A percentile compares a stretch with the other conserved stretches of the same genome.
These are phyloP conservation scores for Paramecium bursaria DNA, from an alignment of 73 alveolate species.

Conservation along the genomic window DNA sequence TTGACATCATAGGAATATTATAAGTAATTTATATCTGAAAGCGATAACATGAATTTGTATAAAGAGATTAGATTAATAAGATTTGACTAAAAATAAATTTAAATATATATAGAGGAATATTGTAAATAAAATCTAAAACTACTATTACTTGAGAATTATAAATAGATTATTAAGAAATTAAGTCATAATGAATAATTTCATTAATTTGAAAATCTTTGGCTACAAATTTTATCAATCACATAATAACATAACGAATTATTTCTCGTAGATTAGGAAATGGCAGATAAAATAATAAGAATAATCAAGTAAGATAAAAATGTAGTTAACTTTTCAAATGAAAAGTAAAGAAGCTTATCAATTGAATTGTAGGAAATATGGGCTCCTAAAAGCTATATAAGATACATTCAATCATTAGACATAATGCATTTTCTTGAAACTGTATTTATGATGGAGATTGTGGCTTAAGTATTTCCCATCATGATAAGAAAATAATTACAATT, in stretches of 20 bases:
- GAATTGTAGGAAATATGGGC: neutral
- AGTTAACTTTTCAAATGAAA: neutral
- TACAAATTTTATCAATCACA: too few species aligned
- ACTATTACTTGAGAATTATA: neutral
- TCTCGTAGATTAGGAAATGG: neutral
- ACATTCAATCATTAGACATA: neutral
- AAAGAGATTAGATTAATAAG: conserved; percentile 25
- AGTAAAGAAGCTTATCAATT: neutral
- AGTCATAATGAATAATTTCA: too few species aligned
- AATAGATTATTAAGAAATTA: neutral
- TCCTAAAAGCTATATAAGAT: neutral
- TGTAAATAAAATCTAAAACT: too few species aligned
- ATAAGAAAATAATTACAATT: conserved; percentile 3
- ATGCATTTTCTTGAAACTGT: too few species aligned
- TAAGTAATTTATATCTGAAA: conserved; percentile 30
- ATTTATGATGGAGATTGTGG: conserved; percentile 33
- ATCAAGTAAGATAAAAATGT: neutral
- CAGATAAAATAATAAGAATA: neutral
- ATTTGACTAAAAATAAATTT: neutral
- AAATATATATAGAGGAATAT: conserved; percentile 25
- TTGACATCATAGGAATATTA: neutral
- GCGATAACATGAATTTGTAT: neutral
- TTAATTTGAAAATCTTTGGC: neutral
- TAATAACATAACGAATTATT: too few species aligned
- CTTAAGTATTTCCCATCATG: conserved; percentile 22